Conservation (phyloP, 2,329 filamentous ascomycete species). For the Xylaria sp. region DNA sequence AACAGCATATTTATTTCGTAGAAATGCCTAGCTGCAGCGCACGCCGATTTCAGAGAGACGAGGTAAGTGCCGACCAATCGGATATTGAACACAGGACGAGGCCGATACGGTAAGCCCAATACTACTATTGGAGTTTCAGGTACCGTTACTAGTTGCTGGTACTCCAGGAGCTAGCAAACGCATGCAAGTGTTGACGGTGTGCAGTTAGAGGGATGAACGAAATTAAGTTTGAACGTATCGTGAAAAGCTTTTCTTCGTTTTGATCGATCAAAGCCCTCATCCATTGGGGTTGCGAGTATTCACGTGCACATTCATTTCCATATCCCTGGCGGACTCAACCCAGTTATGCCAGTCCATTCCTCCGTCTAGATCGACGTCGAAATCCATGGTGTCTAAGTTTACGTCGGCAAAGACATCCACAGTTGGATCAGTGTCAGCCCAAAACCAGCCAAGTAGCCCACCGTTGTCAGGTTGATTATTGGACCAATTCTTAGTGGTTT, state of each 20-base stretch:
- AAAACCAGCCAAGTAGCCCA: constrained; percentile 49
- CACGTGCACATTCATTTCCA: constrained; percentile 41
- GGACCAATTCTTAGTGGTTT: constrained; percentile 15
- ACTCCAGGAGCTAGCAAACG: background rate
- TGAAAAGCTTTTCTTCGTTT: background rate
- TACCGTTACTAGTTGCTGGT: background rate
- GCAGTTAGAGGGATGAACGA: background rate
- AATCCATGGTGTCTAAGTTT: constrained; percentile 34
- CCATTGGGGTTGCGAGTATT: constrained; percentile 1
- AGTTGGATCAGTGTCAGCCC: constrained; percentile 46
- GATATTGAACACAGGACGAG: background rate
- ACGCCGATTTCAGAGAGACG: background rate
- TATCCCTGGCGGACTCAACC: constrained; percentile 48
- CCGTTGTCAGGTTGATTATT: constrained; percentile 17
- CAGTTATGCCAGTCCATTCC: constrained; percentile 52
- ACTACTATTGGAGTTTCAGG: background rate
- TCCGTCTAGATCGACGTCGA: constrained; percentile 47
- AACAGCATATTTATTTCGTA: background rate
- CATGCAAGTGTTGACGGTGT: background rate
- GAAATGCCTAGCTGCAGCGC: background rate
- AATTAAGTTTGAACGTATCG: background rate
- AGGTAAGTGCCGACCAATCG: background rate
- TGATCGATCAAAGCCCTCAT: constrained; percentile 5
- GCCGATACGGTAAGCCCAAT: background rate
- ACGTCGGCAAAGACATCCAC: constrained; percentile 42